A percentile compares a stretch with the other conserved stretches of the same genome.
Conservation (phyloP, 805 yeast species). For the Maudiozyma bulderi region DNA sequence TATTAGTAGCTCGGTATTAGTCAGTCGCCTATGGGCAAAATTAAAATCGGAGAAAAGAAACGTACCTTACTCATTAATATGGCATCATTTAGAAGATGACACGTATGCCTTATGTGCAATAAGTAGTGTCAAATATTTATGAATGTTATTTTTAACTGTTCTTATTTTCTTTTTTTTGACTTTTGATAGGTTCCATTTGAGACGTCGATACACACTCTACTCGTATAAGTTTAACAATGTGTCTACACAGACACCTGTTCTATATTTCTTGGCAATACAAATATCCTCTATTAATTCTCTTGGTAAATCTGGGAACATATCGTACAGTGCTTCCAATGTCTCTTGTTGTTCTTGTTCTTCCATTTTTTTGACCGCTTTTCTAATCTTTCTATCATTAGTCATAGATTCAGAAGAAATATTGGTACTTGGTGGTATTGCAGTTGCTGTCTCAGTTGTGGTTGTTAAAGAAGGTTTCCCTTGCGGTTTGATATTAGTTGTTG, state of each 20-base stretch:
- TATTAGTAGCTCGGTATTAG: too few relatives aligned
- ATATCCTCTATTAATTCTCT: slow-evolving; percentile 61
- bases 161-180: too few relatives aligned
- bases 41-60: too few relatives aligned
- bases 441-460: background rate
- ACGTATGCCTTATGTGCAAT: too few relatives aligned
- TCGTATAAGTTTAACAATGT: slow-evolving; percentile 21
- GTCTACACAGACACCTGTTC: slow-evolving; percentile 68
- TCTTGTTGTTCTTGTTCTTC: slow-evolving; percentile 37
- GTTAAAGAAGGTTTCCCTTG: background rate
- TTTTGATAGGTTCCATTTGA: too few relatives aligned
- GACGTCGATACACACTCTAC: slow-evolving; percentile 1
- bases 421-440: background rate
- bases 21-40: too few relatives aligned
- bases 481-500: background rate
- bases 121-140: too few relatives aligned
- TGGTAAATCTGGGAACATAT: slow-evolving; percentile 73
- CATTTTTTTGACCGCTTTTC: slow-evolving; percentile 29
- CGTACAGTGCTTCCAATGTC: slow-evolving; percentile 41
- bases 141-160: too few relatives aligned
- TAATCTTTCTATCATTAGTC: slow-evolving; percentile 6
- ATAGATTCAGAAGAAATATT: slow-evolving; percentile 7
- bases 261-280: slow-evolving; percentile 51
- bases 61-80: too few relatives aligned
- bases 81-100: too few relatives aligned